Base-by-base conservation (phyloP, 2,329 filamentous ascomycete genomes). In the Penicillium hordei region DNA sequence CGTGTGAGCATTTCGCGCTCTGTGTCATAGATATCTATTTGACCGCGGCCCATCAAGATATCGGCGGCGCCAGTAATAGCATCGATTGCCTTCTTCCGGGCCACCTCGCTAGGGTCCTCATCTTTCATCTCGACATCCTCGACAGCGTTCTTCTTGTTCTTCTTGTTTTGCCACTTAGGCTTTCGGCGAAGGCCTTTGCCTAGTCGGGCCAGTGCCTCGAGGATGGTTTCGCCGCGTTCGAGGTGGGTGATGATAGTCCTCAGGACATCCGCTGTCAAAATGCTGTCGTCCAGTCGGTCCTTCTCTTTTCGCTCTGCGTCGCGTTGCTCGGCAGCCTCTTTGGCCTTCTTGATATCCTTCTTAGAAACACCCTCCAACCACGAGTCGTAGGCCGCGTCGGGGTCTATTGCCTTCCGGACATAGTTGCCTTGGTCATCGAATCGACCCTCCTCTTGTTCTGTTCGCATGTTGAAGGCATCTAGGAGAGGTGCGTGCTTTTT, bases 341-440 rank as follows among this genome's bases (percentile, higher is more conserved):
- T 91, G 0, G 94, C 94, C 61, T 86, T 87, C 71, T 87, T 90
- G 82, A 97, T 96, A 58, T 97, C 92, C 74, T 93, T 96, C 73
- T 96, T 97, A 65, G 89, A 94, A 21, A 97, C 79, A 0, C 94
- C 94, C 44, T 96, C 90, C 21, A 99, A 78, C 94, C 94, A 99
- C 33, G 84, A 84, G 76, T 99, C 94, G 73, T 99, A 92, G 25
- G 90, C 85, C 0, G 93, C 91, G 66, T 97, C 92, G 0, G 91
- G 91, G 68, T 99, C 94, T 9, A 79, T 84, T 0, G 93, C 93
- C 74, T 95, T 95, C 56, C 94, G 86, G 44, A 99, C 86, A 72
- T 87, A 99, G 74, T 97, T 99, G 10, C 93, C 93, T 1, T 87
- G 80, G 66, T 94, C 89, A 72, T 99, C 94, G 68, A 97, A 99